These are phyloP conservation scores for Picea sitchensis DNA, from an alignment of 75 land plant genomes.

Conservation along the genomic window DNA sequence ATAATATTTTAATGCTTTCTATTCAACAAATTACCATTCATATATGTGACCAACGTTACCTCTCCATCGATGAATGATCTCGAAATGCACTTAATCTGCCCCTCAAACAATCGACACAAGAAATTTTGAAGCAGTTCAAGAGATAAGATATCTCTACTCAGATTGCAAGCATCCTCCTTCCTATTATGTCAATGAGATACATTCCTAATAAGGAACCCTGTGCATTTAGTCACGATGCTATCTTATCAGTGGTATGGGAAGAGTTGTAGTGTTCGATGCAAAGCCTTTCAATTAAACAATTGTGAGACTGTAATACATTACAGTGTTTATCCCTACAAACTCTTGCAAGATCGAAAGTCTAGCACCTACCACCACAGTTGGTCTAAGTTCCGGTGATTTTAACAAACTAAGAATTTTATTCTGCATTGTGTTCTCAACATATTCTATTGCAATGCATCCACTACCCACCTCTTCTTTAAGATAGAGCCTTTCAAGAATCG, in stretches of 20 bases:
- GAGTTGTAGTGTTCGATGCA: slow-evolving; percentile 54
- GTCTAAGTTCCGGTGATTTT: slow-evolving; percentile 10
- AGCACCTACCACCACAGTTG: slow-evolving; percentile 7
- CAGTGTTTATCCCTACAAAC: slow-evolving; percentile 20
- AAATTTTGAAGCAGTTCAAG: slow-evolving; percentile 24
- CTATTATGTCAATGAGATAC: slow-evolving; percentile 61
- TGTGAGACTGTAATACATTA: too few relatives aligned
- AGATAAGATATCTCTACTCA: slow-evolving; percentile 52
- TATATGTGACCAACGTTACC: too few relatives aligned
- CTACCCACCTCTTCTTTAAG: slow-evolving; percentile 15
- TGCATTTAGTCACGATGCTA: slow-evolving; percentile 78
- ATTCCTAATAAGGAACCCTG: slow-evolving; percentile 80
- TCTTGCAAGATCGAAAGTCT: slow-evolving; percentile 43
- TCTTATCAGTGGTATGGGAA: slow-evolving; percentile 48
- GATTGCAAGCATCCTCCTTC: slow-evolving; percentile 66
- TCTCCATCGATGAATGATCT: too few relatives aligned
- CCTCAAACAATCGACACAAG: too few relatives aligned
- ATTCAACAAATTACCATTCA: too few relatives aligned
- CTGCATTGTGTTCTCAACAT: neutral
- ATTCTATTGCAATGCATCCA: slow-evolving; percentile 25
- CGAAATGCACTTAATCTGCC: too few relatives aligned
- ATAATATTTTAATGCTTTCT: too few relatives aligned
- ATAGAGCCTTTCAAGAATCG: slow-evolving; percentile 21
- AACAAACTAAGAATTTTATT: neutral
- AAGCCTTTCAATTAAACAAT: slow-evolving; percentile 85